Evolutionary conservation across 352 stramenopile species (phyloP), one percentile per base, ranked within the genome.

Genomic region (Blastocystis sp.): DNA sequence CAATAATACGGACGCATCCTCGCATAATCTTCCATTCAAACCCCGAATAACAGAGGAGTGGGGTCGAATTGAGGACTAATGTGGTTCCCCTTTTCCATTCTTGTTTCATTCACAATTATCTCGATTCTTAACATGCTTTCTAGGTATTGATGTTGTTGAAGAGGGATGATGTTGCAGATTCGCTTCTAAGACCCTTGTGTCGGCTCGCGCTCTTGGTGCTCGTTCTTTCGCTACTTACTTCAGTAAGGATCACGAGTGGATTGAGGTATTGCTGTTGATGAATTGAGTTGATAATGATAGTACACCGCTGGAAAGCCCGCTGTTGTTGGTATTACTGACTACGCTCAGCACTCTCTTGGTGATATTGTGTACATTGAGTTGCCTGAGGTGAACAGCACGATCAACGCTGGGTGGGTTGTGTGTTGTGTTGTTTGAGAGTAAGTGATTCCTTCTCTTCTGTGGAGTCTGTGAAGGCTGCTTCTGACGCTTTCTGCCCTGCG

Each of bases 381-480:
- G 80, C 97, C 97, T 39, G 92, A 94, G 16, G 93, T 98, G 61
- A 96, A 95, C 55, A 94, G 98, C 88, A 93, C 95, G 76, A 97
- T 98, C 91, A 92, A 94, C 31, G 66, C 65, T 90, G 65, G 62
- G 26, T n/a, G n/a, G 50, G 61, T 21, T 74, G 4, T 24, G n/a
- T 24, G n/a, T 19, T 62, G 21, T 4, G 24, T n/a, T 13, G 60
- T 63, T 90, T 26, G 51, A 61, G 71, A 33, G 78, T 24, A 70
- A 97, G 94, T 69, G 94, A 98, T 55, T 91, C 93, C 33, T 98
- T 98, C 91, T 96, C 96, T 90, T 96, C 95, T 67, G 96, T 98
- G 3, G 97, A 99, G 93, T 99, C 96, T 35, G 96, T 99, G 67
- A 99, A 99, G 94, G 96, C 96, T 78, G 96, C 97, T 50, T 98